Base-by-base conservation (phyloP, 805 yeast genomes). In the Priceomyces medius region DNA sequence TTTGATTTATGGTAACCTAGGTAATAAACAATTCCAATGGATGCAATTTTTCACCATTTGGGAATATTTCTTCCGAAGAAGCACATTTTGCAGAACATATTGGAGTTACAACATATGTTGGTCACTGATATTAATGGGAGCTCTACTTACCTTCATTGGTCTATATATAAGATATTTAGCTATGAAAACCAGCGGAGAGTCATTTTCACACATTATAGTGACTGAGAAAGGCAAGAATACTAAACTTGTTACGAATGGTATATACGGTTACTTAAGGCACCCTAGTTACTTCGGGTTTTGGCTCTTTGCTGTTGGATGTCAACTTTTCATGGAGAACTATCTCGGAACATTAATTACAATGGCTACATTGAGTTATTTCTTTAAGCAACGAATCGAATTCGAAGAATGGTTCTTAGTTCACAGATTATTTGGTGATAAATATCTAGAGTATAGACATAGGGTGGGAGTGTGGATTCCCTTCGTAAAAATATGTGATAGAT, bases 231-330 rank as follows among this genome's bases (percentile, higher is more conserved):
- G 35, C 7, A 23, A 28, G 7, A 41, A 44, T 19, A 47, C 46
- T 8, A 36, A 33, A 35, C 48, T 68, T 24, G 57, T 67, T 20
- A 65, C 70, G 9, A 31, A 35, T 10, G 74, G 74, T 1, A 43
- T 65, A n/a, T 68, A 63, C 42, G 27, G 45, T 6, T 47, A 44
- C 44, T 40, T 53, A 20, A 45, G 73, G 37, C 74, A 68, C 42
- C 74, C 74, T 13, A 61, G 70, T 39, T 68, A 68, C 43, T 35
- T 63, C 6, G 74, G 74, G 29, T 68, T 66, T 43, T 58, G 61
- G 46, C 37, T 56, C n/a, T 59, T 59, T 35, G 63, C 53, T 9
- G 47, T 59, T 21, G 73, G 73, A 7, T 38, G 55, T 38, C 68
- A 66, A 45, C 18, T 61, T 7, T 45, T 50, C 9, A 41, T 68